Evolutionary conservation across 2,329 filamentous ascomycete genomes (phyloP).

Genomic region (Cladosporium sp.): DNA sequence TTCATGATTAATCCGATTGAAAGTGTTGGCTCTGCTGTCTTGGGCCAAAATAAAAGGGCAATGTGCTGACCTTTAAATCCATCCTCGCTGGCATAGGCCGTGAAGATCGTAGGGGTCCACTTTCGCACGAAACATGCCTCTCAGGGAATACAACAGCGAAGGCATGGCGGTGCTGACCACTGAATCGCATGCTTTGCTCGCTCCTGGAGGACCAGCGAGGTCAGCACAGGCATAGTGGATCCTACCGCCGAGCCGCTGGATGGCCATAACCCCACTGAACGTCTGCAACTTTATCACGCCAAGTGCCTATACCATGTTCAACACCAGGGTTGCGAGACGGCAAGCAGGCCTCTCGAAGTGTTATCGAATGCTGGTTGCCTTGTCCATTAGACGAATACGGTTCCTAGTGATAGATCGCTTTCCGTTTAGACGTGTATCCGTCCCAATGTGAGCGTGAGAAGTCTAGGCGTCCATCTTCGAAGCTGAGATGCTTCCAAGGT

Average conservation of each 20-base stretch:
- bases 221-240: conserved; percentile 18
- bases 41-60: conserved; percentile 1
- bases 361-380: neutral
- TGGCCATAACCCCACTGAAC: conserved; percentile 12
- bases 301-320: conserved; percentile 15
- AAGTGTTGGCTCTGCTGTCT: conserved; percentile 6
- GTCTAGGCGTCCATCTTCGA: neutral
- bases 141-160: conserved; percentile 16
- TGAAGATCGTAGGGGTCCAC: neutral
- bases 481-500: neutral
- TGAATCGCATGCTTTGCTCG: conserved; percentile 8
- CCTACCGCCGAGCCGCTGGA: conserved; percentile 17
- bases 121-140: conserved; percentile 14
- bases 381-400: neutral
- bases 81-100: neutral
- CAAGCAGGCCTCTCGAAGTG: conserved; percentile 11
- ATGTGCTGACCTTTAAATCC: conserved; percentile 16
- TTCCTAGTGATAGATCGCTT: neutral
- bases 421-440: neutral
- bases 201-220: conserved; percentile 6
- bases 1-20: conserved; percentile 10
- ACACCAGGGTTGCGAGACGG: conserved; percentile 6
- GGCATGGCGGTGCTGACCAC: conserved; percentile 9
- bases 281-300: conserved; percentile 19
- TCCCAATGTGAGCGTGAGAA: neutral